Conservation (phyloP, 805 yeast species). For the Saccharomycopsis sp. region DNA sequence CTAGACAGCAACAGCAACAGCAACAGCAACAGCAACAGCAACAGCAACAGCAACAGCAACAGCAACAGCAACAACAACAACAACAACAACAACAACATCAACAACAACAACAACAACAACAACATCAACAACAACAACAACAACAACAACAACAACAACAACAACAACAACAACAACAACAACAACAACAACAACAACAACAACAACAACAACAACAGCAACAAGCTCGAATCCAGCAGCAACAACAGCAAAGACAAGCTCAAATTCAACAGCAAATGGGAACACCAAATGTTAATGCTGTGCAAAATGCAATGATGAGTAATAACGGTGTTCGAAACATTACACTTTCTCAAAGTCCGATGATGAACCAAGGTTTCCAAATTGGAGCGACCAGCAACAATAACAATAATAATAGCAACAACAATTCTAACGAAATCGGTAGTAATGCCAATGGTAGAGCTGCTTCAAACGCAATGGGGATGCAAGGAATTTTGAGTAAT, state of each 20-base stretch:
- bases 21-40: conserved; percentile 18
- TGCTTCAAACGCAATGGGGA: not conserved
- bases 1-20: conserved; percentile 26
- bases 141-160: conserved; percentile 3
- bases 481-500: not conserved
- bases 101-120: conserved; percentile 4
- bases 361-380: too few species aligned
- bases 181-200: conserved; percentile 22
- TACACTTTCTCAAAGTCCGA: not conserved
- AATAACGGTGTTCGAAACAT: not conserved
- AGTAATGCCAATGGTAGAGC: not conserved
- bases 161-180: conserved; percentile 9
- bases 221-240: conserved; percentile 14
- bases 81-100: not conserved
- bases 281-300: not conserved
- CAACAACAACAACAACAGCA: conserved; percentile 22
- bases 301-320: not conserved
- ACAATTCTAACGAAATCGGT: not conserved
- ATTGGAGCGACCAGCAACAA: not conserved
- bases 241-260: conserved; percentile 7
- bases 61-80: too few species aligned
- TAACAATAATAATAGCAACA: not conserved
- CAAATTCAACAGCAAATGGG: too few species aligned
- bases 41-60: conserved; percentile 19
- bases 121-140: not conserved